phyloP scores from a whole-genome alignment of 164 flowering plant genomes.

The Liriodendron chinense region DNA sequence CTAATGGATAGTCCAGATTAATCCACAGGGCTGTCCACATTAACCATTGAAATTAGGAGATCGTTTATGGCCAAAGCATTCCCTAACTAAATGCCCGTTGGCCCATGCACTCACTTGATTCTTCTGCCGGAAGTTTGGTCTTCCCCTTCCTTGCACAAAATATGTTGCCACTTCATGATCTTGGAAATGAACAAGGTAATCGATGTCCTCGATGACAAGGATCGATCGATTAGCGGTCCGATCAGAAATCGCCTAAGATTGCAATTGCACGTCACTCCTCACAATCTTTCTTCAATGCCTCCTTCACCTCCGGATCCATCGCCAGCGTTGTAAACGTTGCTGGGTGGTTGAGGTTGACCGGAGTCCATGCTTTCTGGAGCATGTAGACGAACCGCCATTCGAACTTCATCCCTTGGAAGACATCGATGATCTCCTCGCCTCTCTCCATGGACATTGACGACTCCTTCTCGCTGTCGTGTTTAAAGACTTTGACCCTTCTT shows the following conservation, averaged over 20 bases:
- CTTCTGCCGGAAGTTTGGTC: background rate
- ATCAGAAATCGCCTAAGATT: constrained; percentile 47
- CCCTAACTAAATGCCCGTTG: too few relatives aligned
- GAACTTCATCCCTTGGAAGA: constrained; percentile 14
- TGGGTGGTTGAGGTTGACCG: constrained; percentile 46
- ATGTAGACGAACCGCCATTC: constrained; percentile 21
- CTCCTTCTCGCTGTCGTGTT: constrained; percentile 8
- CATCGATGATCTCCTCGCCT: constrained; percentile 16
- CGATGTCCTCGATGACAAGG: constrained; percentile 63
- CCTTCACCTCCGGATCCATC: constrained; percentile 48
- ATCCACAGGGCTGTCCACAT: background rate
- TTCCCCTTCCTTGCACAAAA: background rate
- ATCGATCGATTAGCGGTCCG: constrained; percentile 45
- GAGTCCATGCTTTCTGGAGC: constrained; percentile 7
- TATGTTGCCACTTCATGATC: constrained; percentile 12
- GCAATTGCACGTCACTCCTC: constrained; percentile 42
- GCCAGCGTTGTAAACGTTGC: constrained; percentile 60
- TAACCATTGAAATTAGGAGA: background rate
- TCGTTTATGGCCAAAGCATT: too few relatives aligned
- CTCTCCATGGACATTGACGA: constrained; percentile 7
- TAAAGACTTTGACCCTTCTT: constrained; percentile 5
- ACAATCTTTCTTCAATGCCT: constrained; percentile 41
- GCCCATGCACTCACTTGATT: background rate
- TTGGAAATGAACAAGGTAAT: constrained; percentile 33
- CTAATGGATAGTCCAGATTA: background rate